Evolutionary conservation across 768 basidiomycete species (phyloP).

Genomic region (Stropharia rugosoannulata): DNA sequence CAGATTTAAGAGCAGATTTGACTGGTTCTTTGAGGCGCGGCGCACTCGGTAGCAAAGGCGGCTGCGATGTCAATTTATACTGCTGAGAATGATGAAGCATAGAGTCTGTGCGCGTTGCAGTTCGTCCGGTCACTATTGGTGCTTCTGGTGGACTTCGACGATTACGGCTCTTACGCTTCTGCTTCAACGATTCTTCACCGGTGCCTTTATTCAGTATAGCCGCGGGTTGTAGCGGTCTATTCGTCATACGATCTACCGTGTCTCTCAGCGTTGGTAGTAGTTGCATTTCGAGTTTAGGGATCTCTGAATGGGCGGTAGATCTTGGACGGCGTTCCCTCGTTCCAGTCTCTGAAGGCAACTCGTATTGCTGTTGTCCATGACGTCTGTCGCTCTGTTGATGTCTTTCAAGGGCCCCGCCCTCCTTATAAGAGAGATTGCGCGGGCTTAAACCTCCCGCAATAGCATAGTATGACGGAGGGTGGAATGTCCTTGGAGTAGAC

Average conservation of each 20-base stretch:
- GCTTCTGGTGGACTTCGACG: constrained; percentile 10
- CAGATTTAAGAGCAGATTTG: constrained; percentile 33
- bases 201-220: constrained; percentile 2
- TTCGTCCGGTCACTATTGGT: neutral
- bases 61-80: constrained; percentile 9
- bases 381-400: neutral
- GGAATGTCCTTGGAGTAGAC: constrained; percentile 36
- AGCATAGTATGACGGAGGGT: constrained; percentile 58
- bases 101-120: constrained; percentile 4
- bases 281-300: constrained; percentile 62
- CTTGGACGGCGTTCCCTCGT: constrained; percentile 8
- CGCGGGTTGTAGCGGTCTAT: constrained; percentile 37
- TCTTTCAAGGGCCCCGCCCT: neutral
- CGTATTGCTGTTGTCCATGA: constrained; percentile 7
- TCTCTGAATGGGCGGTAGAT: constrained; percentile 33
- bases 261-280: constrained; percentile 70
- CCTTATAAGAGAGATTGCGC: constrained; percentile 6
- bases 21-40: constrained; percentile 30
- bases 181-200: neutral
- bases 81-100: constrained; percentile 2
- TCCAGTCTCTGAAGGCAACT: constrained; percentile 7
- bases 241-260: constrained; percentile 75
- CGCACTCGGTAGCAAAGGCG: constrained; percentile 15
- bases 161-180: constrained; percentile 1
- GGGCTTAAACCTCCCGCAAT: constrained; percentile 41